These are phyloP conservation scores for Suhomyces pyralidae DNA, from an alignment of 805 yeast genomes.

Conservation along the genomic window DNA sequence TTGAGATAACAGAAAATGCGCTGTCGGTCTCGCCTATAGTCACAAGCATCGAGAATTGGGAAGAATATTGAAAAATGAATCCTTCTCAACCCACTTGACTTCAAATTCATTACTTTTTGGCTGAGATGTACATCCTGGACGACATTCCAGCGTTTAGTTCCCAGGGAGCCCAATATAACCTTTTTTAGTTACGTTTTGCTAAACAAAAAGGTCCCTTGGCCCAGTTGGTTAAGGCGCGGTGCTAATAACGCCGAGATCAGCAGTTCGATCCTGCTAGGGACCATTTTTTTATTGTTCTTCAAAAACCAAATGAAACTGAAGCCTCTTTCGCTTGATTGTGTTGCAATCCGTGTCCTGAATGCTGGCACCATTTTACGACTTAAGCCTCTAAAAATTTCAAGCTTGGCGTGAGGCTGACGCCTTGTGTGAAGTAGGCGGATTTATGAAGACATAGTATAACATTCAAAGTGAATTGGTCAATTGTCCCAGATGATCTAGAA, in stretches of 20 bases:
- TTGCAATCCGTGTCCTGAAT: too few relatives aligned
- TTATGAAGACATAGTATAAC: neutral
- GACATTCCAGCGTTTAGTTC: too few relatives aligned
- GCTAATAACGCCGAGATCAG: constrained; percentile 63
- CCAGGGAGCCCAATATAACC: too few relatives aligned
- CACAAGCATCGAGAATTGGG: too few relatives aligned
- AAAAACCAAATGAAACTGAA: neutral
- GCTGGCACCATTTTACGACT: neutral
- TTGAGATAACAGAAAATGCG: too few relatives aligned
- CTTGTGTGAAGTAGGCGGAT: neutral
- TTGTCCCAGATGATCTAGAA: neutral
- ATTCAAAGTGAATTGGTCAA: neutral
- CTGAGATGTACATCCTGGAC: too few relatives aligned
- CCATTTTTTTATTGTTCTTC: constrained; percentile 33
- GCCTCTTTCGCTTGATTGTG: too few relatives aligned
- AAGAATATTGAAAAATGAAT: too few relatives aligned
- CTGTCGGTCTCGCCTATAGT: constrained; percentile 23
- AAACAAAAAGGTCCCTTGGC: too few relatives aligned
- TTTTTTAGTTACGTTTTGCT: too few relatives aligned
- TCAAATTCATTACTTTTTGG: too few relatives aligned
- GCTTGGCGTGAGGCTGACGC: neutral
- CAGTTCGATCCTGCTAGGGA: constrained; percentile 87
- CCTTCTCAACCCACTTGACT: too few relatives aligned
- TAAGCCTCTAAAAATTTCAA: neutral
- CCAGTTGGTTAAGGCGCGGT: constrained; percentile 39